Evolutionary conservation across 2,329 filamentous ascomycete genomes (phyloP).

Genomic region (Pseudocercospora vitis): DNA sequence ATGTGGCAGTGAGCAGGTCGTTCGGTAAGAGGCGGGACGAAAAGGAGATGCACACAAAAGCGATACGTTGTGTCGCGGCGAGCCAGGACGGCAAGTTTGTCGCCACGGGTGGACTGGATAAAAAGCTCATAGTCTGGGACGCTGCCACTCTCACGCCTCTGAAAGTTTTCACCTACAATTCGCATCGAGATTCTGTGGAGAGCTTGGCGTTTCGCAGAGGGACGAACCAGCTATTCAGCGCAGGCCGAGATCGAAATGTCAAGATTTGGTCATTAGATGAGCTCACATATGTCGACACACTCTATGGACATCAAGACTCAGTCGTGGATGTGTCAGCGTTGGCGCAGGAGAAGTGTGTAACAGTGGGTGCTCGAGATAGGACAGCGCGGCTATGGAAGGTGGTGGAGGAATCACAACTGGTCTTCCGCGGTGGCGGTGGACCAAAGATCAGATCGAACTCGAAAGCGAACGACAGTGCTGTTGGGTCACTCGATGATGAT

Average conservation of each 20-base stretch:
- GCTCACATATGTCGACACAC: slow-evolving; percentile 88
- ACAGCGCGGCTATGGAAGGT: slow-evolving; percentile 96
- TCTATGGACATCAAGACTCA: slow-evolving; percentile 93
- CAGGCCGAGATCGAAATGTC: slow-evolving; percentile 86
- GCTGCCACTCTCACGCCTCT: slow-evolving; percentile 74
- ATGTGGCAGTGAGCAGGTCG: slow-evolving; percentile 55
- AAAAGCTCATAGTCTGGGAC: slow-evolving; percentile 84
- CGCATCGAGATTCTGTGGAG: slow-evolving; percentile 86
- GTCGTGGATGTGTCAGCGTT: slow-evolving; percentile 82
- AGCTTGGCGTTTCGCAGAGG: slow-evolving; percentile 73
- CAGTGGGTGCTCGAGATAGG: slow-evolving; percentile 84
- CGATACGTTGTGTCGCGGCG: slow-evolving; percentile 80
- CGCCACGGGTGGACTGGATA: slow-evolving; percentile 84
- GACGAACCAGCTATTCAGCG: slow-evolving; percentile 85
- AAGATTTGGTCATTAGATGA: slow-evolving; percentile 95
- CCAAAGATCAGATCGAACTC: slow-evolving; percentile 48
- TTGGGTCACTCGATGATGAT: slow-evolving; percentile 43
- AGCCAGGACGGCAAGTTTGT: slow-evolving; percentile 88
- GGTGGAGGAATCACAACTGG: slow-evolving; percentile 88
- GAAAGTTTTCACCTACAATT: slow-evolving; percentile 82
- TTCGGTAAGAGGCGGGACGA: slow-evolving; percentile 62
- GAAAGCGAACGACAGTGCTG: slow-evolving; percentile 39
- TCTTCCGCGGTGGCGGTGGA: slow-evolving; percentile 79
- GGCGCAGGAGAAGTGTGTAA: slow-evolving; percentile 83
- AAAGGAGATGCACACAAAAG: slow-evolving; percentile 68